phyloP scores from a whole-genome alignment of 768 basidiomycete species.

The Auricularia auricula-judae region DNA sequence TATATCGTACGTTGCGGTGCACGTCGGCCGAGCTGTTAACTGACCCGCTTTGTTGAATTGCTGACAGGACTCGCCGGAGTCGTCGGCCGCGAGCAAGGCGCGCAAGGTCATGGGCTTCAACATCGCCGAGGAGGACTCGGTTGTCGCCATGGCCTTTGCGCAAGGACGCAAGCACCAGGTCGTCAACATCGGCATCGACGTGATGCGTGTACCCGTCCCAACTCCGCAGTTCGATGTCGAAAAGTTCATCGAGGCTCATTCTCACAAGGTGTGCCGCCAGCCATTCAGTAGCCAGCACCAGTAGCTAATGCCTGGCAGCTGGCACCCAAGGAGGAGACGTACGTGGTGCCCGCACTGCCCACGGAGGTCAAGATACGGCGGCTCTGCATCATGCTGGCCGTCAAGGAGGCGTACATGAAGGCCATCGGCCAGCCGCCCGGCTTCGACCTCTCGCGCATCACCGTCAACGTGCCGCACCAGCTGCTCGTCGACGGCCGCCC shows the following conservation, averaged over 20 bases:
- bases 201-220: constrained; percentile 28
- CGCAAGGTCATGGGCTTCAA: constrained; percentile 11
- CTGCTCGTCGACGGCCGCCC: constrained; percentile 59
- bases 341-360: constrained; percentile 37
- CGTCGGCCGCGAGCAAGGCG: neutral
- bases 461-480: constrained; percentile 61
- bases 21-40: neutral
- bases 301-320: constrained; percentile 19
- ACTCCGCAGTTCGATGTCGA: constrained; percentile 41
- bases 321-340: constrained; percentile 40
- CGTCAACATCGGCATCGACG: constrained; percentile 71
- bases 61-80: neutral
- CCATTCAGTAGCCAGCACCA: neutral
- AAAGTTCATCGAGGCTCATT: constrained; percentile 60
- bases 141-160: constrained; percentile 34
- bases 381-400: constrained; percentile 63
- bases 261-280: constrained; percentile 54
- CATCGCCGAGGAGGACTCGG: constrained; percentile 10
- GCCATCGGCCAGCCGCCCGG: constrained; percentile 74
- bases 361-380: constrained; percentile 63
- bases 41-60: constrained; percentile 33
- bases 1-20: constrained; percentile 41
- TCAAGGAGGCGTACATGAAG: constrained; percentile 75
- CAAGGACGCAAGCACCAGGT: constrained; percentile 68
- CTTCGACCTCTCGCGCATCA: constrained; percentile 72